A percentile compares a stretch with the other conserved stretches of the same genome.
Conservation (phyloP, 1,139 yeast species). For the Geotrichum reessii region DNA sequence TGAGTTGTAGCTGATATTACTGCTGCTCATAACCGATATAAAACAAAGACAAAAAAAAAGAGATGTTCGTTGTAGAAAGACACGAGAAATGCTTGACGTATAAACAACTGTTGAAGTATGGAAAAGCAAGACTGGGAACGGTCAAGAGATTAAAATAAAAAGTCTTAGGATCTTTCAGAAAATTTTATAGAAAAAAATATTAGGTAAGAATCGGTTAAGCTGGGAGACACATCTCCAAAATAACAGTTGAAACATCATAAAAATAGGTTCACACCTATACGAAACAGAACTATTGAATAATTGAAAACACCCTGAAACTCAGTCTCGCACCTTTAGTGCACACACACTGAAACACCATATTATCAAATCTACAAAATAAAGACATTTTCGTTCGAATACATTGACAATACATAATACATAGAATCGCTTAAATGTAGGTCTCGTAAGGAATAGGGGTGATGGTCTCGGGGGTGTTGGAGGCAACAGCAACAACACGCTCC, state of each 20-base stretch:
- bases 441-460: conserved; percentile 99
- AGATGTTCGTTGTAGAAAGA: not conserved
- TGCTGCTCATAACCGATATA: not conserved
- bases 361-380: not conserved
- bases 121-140: not conserved
- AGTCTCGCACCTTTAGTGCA: not conserved
- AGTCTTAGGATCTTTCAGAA: not conserved
- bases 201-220: not conserved
- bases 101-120: not conserved
- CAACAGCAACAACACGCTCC: conserved; percentile 68
- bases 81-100: not conserved
- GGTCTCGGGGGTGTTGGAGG: conserved; percentile 87
- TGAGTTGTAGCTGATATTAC: not conserved
- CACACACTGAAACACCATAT: not conserved
- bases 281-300: not conserved
- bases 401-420: not conserved
- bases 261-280: not conserved
- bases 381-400: conserved; percentile 5
- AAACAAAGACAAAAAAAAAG: not conserved
- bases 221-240: not conserved
- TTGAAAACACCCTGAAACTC: not conserved
- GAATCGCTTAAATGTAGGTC: conserved; percentile 78
- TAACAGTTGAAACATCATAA: not conserved
- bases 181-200: not conserved
- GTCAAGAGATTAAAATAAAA: not conserved